Evolutionary conservation across 2,329 filamentous ascomycete genomes (phyloP), one percentile per base, ranked within the genome.

Genomic region (Penicillium sp.): DNA sequence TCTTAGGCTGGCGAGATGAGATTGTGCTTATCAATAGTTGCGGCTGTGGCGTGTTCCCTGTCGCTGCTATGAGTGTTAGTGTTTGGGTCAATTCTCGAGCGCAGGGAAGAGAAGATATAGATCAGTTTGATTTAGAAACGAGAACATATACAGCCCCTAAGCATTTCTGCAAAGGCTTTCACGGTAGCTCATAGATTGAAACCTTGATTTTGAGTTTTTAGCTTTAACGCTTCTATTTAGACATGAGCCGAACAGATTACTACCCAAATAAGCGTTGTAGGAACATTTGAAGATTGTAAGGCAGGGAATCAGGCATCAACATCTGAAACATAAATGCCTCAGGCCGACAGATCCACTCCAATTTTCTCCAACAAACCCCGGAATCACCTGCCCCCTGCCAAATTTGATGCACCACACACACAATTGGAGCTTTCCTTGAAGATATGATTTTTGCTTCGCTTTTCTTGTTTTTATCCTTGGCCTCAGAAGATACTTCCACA

Each of bases 71-170:
- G 35, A 84, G 82, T 62, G 79, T 87, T 1, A 79, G 81, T 44
- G 80, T 89, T 3, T 89, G 83, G 81, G 84, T 86, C 0, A 80
- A 81, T 56, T 76, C 75, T 41, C 75, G 76, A 55, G 83, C 82
- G 1, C 73, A 79, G 39, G 82, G 80, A 0, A 76, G 80, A 61
- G 74, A 77, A 6, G 64, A 60, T 51, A 79, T 84, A 51, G 56
- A 61, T 11, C 56, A 16, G 11, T 35, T 8, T 2, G 13, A 27
- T 11, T 16, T 29, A 51, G 48, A 9, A 51, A 51, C 16, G n/a
- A 36, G 2, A 9, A 30, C n/a, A 50, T 44, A 44, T 36, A 50
- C 47, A 38, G 13, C 13, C 7, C 27, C 7, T 50, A 19, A 19
- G 7, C 9, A 29, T n/a, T n/a, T 3, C 19, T 18, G 14, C 27